Percentiles rank a stretch among this genome's conserved stretches.
Evolutionary conservation across 805 yeast species (phyloP).

Genomic region (Saccharomyces kudriavzevii): DNA sequence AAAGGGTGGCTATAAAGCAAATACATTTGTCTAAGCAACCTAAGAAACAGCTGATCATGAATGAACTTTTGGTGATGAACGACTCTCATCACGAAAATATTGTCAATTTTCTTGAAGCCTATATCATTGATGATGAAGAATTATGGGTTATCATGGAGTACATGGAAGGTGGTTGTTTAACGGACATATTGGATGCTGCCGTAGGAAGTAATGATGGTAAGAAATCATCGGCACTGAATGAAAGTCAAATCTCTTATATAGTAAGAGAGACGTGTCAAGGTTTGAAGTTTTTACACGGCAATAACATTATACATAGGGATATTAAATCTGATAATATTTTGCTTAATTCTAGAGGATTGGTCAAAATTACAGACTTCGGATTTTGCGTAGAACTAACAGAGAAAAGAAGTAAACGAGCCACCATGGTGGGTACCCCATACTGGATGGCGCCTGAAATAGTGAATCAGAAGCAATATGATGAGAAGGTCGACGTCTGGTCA

Average conservation of each 20-base stretch:
- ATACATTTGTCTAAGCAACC: slow-evolving; percentile 90
- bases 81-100: slow-evolving; percentile 91
- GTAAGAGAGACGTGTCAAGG: slow-evolving; percentile 89
- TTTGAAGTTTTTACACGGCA: slow-evolving; percentile 80
- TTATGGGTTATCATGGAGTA: slow-evolving; percentile 98
- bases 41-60: slow-evolving; percentile 87
- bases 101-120: slow-evolving; percentile 90
- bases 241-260: slow-evolving; percentile 84
- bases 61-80: slow-evolving; percentile 94
- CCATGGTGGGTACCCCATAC: slow-evolving; percentile 99
- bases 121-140: slow-evolving; percentile 67
- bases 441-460: slow-evolving; percentile 99
- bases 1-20: slow-evolving; percentile 89
- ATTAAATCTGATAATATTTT: slow-evolving; percentile 94
- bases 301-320: slow-evolving; percentile 91
- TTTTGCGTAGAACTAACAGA: slow-evolving; percentile 92
- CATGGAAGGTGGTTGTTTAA: slow-evolving; percentile 97
- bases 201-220: slow-evolving; percentile 34
- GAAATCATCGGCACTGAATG: slow-evolving; percentile 44
- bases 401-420: slow-evolving; percentile 80
- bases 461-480: slow-evolving; percentile 88
- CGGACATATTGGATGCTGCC: slow-evolving; percentile 90
- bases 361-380: slow-evolving; percentile 93
- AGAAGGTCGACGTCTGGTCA: slow-evolving; percentile 97
- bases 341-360: slow-evolving; percentile 71